Evolutionary conservation across 768 basidiomycete genomes (phyloP), one percentile per base, ranked within the genome.

Genomic region (Lentinula sp.): DNA sequence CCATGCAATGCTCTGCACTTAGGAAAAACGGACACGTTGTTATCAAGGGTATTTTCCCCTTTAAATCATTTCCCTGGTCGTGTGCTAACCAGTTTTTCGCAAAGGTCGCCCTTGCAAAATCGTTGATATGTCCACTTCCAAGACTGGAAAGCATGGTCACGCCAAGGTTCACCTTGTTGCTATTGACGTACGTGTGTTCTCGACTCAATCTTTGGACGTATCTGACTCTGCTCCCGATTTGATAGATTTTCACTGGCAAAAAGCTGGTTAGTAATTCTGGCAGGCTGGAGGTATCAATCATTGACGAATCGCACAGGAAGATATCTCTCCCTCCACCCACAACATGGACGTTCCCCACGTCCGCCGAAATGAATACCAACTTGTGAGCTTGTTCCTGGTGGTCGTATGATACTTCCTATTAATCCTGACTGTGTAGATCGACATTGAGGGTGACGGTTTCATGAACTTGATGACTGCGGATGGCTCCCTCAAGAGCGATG

Each of bases 301-400:
- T 63, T 53, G 16, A 64, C 57, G 18, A 56, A 65, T 35, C 59
- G 61, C 37, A 36, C 72, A 93, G 90, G 92, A 94, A 85, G 92
- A 93, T 83, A 91, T 94, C 75, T 92, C 74, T 68, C 93, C 93
- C 69, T 96, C 94, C 72, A 99, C 96, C 74, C 97, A 99, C 85
- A 99, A 99, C 83, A 95, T 99, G 93, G 95, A 98, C 68, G 96
- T 97, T 70, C 96, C 96, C 75, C 91, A 97, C 78, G 94, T 99
- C 73, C 63, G 33, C 53, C 91, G 96, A 74, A 82, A 78, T 63
- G 97, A 99, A 86, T 98, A 87, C 83, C 83, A 88, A 70, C 88
- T 99, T 71, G 91, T 93, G 72, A 70, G 81, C 71, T 52, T 15
- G 28, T 28, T 28, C 28, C 28, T 32, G n/a, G 50, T 51, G 57